Conservation (phyloP, 306 rosid species). For the Pueraria montana region DNA sequence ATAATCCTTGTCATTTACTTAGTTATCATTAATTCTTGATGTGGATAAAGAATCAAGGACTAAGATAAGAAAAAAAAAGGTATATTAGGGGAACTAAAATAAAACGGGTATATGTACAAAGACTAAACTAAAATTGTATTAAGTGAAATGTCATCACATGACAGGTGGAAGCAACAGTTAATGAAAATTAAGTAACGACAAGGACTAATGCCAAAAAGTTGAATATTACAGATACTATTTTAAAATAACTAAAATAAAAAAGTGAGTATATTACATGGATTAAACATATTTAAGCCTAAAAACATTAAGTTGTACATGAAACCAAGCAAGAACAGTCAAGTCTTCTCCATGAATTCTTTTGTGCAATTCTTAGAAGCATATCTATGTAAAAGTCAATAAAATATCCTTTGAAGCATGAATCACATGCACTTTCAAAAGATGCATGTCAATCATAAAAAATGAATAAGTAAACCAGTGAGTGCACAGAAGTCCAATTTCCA, state of each 20-base stretch:
- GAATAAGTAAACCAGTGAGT: not conserved
- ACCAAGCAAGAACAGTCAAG: conserved; percentile 31
- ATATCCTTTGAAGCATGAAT: conserved; percentile 10
- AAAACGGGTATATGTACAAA: not conserved
- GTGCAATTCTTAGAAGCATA: not conserved
- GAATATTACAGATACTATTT: not conserved
- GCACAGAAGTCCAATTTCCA: conserved; percentile 1
- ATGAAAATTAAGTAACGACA: not conserved
- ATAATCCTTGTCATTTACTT: not conserved
- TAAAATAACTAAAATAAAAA: not conserved
- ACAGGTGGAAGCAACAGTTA: not conserved
- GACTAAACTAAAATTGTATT: not conserved
- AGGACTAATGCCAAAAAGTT: not conserved
- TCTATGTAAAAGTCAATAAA: not conserved
- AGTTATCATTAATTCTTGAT: not conserved
- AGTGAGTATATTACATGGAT: not conserved
- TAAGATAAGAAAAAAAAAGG: not conserved
- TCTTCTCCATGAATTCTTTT: conserved; percentile 12
- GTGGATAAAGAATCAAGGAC: not conserved
- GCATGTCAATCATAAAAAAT: conserved; percentile 32
- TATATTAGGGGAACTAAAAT: not conserved
- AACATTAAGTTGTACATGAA: conserved; percentile 16
- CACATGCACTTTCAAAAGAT: not conserved
- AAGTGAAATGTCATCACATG: not conserved
- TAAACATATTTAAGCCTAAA: not conserved